phyloP scores from a whole-genome alignment of 768 basidiomycete species.

The Hericium rajendrae region DNA sequence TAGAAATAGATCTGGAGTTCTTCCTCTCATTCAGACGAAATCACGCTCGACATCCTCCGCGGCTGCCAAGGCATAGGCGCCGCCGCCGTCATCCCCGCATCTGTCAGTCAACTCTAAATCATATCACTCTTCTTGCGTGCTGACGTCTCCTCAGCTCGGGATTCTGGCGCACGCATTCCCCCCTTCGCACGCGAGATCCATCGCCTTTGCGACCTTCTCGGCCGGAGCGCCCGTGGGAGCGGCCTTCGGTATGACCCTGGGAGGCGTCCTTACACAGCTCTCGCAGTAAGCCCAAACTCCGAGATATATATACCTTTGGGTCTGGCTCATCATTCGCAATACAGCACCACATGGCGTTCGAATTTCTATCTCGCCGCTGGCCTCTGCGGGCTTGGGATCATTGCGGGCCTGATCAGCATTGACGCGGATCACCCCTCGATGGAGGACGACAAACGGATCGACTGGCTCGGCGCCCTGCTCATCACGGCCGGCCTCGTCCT shows the following conservation, averaged over 20 bases:
- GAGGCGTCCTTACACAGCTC: slow-evolving; percentile 53
- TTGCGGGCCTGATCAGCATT: slow-evolving; percentile 48
- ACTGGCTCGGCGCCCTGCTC: slow-evolving; percentile 69
- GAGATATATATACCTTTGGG: background rate
- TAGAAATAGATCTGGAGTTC: background rate
- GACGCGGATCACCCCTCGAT: slow-evolving; percentile 39
- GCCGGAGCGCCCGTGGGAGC: slow-evolving; percentile 81
- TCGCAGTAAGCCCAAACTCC: slow-evolving; percentile 3
- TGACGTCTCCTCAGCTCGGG: slow-evolving; percentile 41
- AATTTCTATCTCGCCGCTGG: slow-evolving; percentile 52
- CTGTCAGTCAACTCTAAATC: slow-evolving; percentile 33
- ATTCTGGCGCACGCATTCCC: slow-evolving; percentile 78
- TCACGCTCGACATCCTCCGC: slow-evolving; percentile 60
- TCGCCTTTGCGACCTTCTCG: slow-evolving; percentile 76
- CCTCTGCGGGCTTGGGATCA: slow-evolving; percentile 39
- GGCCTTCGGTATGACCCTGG: slow-evolving; percentile 57
- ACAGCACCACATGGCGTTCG: slow-evolving; percentile 51
- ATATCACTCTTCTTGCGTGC: background rate
- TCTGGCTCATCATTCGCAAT: background rate
- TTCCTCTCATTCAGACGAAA: slow-evolving; percentile 30
- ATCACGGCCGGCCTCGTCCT: slow-evolving; percentile 58
- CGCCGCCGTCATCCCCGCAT: slow-evolving; percentile 66
- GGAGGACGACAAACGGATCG: slow-evolving; percentile 36
- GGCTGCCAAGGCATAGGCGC: slow-evolving; percentile 76
- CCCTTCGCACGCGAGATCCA: slow-evolving; percentile 51